Base-by-base conservation (phyloP, 495 filamentous ascomycete species). In the Lineolata rhizophorae region DNA sequence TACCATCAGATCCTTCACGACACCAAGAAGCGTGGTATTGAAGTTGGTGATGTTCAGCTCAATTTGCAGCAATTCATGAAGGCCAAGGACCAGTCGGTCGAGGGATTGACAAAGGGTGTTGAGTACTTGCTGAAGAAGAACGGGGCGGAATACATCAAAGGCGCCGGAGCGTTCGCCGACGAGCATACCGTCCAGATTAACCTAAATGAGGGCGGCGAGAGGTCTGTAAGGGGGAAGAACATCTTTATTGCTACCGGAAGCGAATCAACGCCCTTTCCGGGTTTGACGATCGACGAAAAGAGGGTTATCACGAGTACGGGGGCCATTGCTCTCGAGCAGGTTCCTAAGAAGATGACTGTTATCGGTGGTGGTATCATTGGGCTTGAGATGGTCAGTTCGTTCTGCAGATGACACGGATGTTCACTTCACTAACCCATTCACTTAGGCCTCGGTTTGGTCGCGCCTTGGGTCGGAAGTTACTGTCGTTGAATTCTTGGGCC, bases 81-180 rank as follows among this genome's bases (percentile, higher is more conserved):
- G 61, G 85, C 87, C 26, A 97, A 97, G 62, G 81, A 94, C 27
- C 69, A 67, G 20, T 90, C 90, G 30, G 87, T 97, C 39, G 60
- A 62, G 20, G 71, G 84, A 28, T 56, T 97, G 42, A 97, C 87
- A 39, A 94, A 94, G 64, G 87, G 87, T 55, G 73, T 97, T 45
- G 87, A 95, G 57, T 97, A 79, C 56, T 59, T 97, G 35, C 72
- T 97, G 56, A 94, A 93, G 75, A 97, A 95, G 69, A 95, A 97
- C 58, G 74, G 75, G 31, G 90, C 92, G 47, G 80, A 94, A 47
- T 97, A 94, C 49, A 58, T 95, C 60, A 92, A 87, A 62, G 87
- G 87, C 43, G 70, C 80, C 30, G 87, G 70, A 35, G 63, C 80
- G 20, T 83, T 97, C 50, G 64, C 71, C 39, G 79, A 82, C 50